phyloP scores from a whole-genome alignment of 805 yeast genomes.

The Nakazawaea molendinolei region DNA sequence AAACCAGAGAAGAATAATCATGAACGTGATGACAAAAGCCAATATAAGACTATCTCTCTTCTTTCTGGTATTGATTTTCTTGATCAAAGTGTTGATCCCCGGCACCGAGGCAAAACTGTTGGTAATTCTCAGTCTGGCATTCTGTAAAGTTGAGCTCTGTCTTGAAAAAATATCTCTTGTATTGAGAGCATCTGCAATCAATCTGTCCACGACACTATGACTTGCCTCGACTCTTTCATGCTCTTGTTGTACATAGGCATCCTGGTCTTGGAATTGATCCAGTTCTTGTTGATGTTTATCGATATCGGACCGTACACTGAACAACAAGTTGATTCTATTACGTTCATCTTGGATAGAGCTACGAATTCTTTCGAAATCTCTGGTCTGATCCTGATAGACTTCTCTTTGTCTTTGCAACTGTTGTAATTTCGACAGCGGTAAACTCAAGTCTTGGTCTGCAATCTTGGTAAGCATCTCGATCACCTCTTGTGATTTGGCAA shows the following conservation, averaged over 20 bases:
- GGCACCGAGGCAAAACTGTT: conserved; percentile 67
- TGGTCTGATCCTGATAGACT: conserved; percentile 60
- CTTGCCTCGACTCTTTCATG: conserved; percentile 65
- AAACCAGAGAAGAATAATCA: conserved; percentile 59
- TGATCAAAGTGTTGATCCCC: conserved; percentile 68
- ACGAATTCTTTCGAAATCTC: conserved; percentile 54
- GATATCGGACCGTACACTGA: conserved; percentile 74
- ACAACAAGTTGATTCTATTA: conserved; percentile 64
- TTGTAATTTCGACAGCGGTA: conserved; percentile 68
- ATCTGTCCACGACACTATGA: conserved; percentile 68
- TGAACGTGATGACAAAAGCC: conserved; percentile 62
- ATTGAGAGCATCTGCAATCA: conserved; percentile 79
- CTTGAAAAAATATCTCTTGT: conserved; percentile 79
- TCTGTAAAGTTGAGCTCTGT: conserved; percentile 60
- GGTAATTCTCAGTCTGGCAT: conserved; percentile 58
- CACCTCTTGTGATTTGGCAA: conserved; percentile 48
- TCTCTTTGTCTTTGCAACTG: conserved; percentile 83
- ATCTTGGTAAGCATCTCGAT: conserved; percentile 45
- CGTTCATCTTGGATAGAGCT: conserved; percentile 64
- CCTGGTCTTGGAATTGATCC: conserved; percentile 32
- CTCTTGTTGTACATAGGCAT: conserved; percentile 76
- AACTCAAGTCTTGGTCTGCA: conserved; percentile 46
- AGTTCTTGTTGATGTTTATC: conserved; percentile 47
- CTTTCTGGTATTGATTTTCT: conserved; percentile 81
- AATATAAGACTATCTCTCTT: conserved; percentile 83